These are phyloP conservation scores for Rhizopus microsporus DNA, from an alignment of 371 early-diverging fungal species.

Conservation along the genomic window DNA sequence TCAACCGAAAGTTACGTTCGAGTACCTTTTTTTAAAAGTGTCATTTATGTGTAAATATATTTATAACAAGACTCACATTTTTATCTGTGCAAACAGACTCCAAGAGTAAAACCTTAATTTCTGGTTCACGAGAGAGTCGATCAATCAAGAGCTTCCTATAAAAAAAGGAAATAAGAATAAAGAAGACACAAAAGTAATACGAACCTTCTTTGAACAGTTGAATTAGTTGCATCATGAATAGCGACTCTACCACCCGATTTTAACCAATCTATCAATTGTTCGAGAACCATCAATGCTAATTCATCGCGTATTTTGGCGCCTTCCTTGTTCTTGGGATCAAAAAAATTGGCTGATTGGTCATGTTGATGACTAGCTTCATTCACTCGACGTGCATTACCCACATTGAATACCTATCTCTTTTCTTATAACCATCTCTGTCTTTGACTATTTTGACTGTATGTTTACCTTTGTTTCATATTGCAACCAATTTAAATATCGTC, in stretches of 20 bases:
- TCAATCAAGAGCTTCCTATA: slow-evolving; percentile 61
- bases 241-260: slow-evolving; percentile 72
- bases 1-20: slow-evolving; percentile 78
- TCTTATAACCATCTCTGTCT: not conserved
- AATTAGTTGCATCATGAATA: slow-evolving; percentile 91
- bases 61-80: slow-evolving; percentile 21
- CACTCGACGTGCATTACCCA: slow-evolving; percentile 81
- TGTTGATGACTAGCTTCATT: slow-evolving; percentile 40
- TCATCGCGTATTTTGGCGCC: slow-evolving; percentile 71
- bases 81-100: slow-evolving; percentile 82
- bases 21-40: slow-evolving; percentile 51
- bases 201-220: slow-evolving; percentile 73
- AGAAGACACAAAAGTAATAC: not conserved
- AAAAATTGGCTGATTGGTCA: slow-evolving; percentile 65
- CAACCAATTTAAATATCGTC: slow-evolving; percentile 73
- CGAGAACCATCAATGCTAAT: slow-evolving; percentile 77
- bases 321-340: slow-evolving; percentile 77
- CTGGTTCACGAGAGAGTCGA: slow-evolving; percentile 57
- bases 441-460: not conserved
- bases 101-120: slow-evolving; percentile 55
- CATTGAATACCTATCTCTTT: slow-evolving; percentile 74
- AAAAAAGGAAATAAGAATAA: not conserved
- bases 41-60: not conserved
- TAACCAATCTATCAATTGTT: slow-evolving; percentile 82
- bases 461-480: slow-evolving; percentile 66